Evolutionary conservation across 371 early-diverging fungal genomes (phyloP), one percentile per base, ranked within the genome.

Genomic region (Quaeritorhiza haematococci): DNA sequence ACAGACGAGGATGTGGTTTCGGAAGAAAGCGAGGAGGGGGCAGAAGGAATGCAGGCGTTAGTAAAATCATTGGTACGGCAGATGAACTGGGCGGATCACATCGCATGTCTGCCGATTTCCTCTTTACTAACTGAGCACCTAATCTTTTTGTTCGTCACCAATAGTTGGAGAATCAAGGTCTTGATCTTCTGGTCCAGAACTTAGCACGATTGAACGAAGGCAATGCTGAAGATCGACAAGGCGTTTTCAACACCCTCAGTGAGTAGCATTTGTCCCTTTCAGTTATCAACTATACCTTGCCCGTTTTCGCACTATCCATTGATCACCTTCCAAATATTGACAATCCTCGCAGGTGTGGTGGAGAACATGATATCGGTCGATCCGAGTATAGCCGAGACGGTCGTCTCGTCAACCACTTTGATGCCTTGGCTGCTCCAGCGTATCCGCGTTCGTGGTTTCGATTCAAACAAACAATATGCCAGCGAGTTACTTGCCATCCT

Each of bases 1-100:
- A 90, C 89, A 4, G 95, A 92, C 63, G 96, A 94, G 58, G 97
- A 96, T 53, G 83, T 89, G 1, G 84, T 85, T 17, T 70, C 73
- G 21, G 80, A 78, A 34, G 67, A 60, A 8, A 34, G 49, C 23
- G 84, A 84, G 24, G 74, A 80, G 57, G 78, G 83, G 1, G 86
- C 84, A 54, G 68, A 69, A 4, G 84, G 87, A 1, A 80, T 94
- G 62, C 78, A 82, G 38, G 64, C 53, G 17, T 80, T 95, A 57
- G 88, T 89, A 3, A 66, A 75, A 6, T 80, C 84, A 0, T 62
- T 94, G 71, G 87, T 89, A 76, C 62, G 58, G 24, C n/a, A n/a
- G n/a, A n/a, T n/a, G n/a, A n/a, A n/a, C n/a, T n/a, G n/a, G n/a
- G n/a, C n/a, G n/a, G n/a, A n/a, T n/a, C n/a, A n/a, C n/a, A n/a